Evolutionary conservation across 164 flowering plant species (phyloP), one percentile per base, ranked within the genome.

Genomic region (Sextonia rubra): DNA sequence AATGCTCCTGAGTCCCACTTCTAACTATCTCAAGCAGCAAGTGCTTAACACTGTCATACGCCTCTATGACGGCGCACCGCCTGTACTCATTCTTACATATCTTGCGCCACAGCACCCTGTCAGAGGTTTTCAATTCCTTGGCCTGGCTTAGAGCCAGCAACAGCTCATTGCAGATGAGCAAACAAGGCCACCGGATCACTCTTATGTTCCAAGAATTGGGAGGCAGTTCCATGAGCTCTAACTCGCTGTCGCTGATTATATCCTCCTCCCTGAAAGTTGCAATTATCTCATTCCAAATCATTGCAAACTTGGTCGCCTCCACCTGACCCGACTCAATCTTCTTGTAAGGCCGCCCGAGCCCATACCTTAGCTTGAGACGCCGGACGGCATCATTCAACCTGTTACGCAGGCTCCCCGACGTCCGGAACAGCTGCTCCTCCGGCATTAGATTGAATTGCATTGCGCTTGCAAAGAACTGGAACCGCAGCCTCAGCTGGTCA

Each of bases 111-210:
- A 96, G 83, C 78, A 66, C 72, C 74, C 80, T 64, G 77, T 96
- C 97, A 14, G 82, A 61, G 11, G 72, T 84, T 71, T 84, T 82
- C 72, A 88, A 76, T 73, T 91, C 97, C 62, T 48, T 73, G 7
- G 95, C 97, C 77, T 93, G 97, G 78, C 88, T 82, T 24, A 96
- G 86, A 74, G 98, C 96, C 29, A 93, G 89, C 29, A 88, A 81
- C 26, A 96, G 85, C 89, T 96, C 99, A 78, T 93, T 96, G 80
- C 93, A 87, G 29, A 93, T 82, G 32, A 95, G 89, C 24, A 85
- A n/a, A 81, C 97, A 93, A 2, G 99, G 99, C 99, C 99, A 96
- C 11, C 97, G 89, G 64, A 93, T 85, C 52, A 96, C 99, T 81
- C 86, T 84, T 32, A 93, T 86, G 52, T 85, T 81, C 99, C 98